A percentile compares a stretch with the other conserved stretches of the same genome.
phyloP scores from a whole-genome alignment of 106 monocot genomes.

The Dioscorea alata region DNA sequence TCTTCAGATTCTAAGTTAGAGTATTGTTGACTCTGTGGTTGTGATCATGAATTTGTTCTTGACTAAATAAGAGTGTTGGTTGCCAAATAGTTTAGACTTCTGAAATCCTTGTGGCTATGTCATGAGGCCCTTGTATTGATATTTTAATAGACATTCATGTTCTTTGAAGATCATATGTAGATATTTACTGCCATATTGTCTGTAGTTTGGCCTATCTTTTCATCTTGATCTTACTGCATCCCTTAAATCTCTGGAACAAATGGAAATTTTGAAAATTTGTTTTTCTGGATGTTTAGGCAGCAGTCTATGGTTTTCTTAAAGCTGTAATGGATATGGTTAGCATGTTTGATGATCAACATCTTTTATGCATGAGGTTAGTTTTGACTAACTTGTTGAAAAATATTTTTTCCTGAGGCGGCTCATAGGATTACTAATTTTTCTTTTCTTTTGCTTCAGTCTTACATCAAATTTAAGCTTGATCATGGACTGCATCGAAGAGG shows the following conservation, averaged over 20 bases:
- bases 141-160: too few species aligned
- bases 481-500: slow-evolving; percentile 1
- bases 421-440: neutral
- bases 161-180: too few species aligned
- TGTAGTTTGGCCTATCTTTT: neutral
- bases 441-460: slow-evolving; percentile 8
- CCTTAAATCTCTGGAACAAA: neutral
- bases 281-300: slow-evolving; percentile 10
- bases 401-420: neutral
- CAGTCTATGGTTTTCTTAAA: slow-evolving; percentile 17
- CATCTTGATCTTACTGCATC: neutral
- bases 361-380: slow-evolving; percentile 11
- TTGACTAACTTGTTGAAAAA: neutral
- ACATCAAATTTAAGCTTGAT: slow-evolving; percentile 7
- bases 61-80: neutral
- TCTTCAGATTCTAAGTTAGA: neutral
- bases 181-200: too few species aligned
- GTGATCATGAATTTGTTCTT: neutral
- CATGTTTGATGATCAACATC: slow-evolving; percentile 4
- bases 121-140: too few species aligned
- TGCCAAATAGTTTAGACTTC: neutral
- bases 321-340: slow-evolving; percentile 7
- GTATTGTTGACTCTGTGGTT: neutral
- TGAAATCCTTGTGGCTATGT: neutral
- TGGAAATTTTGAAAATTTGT: too few species aligned